Conservation (phyloP, 371 early-diverging fungal genomes). For the Apophysomyces ossiformis region DNA sequence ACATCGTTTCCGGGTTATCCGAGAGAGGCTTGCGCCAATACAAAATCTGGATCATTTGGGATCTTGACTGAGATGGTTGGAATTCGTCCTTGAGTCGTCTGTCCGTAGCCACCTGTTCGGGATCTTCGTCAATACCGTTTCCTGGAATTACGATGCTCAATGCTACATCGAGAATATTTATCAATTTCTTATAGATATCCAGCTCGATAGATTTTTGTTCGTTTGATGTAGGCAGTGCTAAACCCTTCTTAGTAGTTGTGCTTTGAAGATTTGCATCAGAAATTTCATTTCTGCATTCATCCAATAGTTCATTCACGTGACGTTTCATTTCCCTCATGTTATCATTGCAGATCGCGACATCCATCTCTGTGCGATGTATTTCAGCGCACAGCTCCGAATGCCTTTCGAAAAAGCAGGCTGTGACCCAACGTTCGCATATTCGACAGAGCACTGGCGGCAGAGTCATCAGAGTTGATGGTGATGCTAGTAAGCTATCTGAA, state of each 20-base stretch:
- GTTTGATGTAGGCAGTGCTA: conserved; percentile 15
- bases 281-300: conserved; percentile 18
- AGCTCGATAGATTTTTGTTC: conserved; percentile 30
- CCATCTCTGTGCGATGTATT: conserved; percentile 82
- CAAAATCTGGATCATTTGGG: conserved; percentile 61
- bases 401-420: conserved; percentile 76
- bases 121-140: conserved; percentile 19
- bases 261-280: background rate
- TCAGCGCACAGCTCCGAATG: conserved; percentile 78
- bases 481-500: conserved; percentile 15
- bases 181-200: conserved; percentile 36
- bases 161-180: conserved; percentile 51
- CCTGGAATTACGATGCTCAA: conserved; percentile 64
- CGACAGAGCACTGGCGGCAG: conserved; percentile 70
- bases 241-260: background rate
- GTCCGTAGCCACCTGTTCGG: conserved; percentile 13
- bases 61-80: conserved; percentile 23
- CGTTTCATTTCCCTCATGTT: conserved; percentile 64
- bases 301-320: conserved; percentile 55
- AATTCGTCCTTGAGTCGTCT: conserved; percentile 3
- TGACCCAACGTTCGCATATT: conserved; percentile 82
- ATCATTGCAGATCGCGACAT: conserved; percentile 75
- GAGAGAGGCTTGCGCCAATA: conserved; percentile 60
- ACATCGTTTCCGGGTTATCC: conserved; percentile 29
- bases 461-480: conserved; percentile 29